These are phyloP conservation scores for Barnettozyma siamensis DNA, from an alignment of 805 yeast genomes.

Conservation along the genomic window DNA sequence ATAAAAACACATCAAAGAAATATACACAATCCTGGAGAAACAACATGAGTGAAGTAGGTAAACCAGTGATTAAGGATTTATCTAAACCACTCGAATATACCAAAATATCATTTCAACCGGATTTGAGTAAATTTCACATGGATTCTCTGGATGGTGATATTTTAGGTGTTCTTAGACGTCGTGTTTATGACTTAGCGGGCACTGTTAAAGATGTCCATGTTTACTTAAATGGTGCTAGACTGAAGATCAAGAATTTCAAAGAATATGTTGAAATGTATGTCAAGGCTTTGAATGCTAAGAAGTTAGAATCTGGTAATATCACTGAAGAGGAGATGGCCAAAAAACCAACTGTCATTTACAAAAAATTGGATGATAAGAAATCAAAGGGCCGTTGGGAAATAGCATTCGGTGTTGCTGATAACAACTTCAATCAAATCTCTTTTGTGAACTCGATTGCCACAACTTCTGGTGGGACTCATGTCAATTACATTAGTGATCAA, in stretches of 20 bases:
- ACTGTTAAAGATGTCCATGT: slow-evolving; percentile 81
- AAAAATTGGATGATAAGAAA: slow-evolving; percentile 55
- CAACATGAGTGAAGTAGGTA: slow-evolving; percentile 75
- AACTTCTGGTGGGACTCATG: slow-evolving; percentile 95
- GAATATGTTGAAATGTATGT: slow-evolving; percentile 86
- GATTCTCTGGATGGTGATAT: slow-evolving; percentile 75
- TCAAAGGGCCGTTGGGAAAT: slow-evolving; percentile 74
- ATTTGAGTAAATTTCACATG: slow-evolving; percentile 80
- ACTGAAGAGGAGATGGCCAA: slow-evolving; percentile 31
- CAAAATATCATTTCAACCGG: slow-evolving; percentile 83
- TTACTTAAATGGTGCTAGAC: slow-evolving; percentile 64
- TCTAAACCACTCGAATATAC: slow-evolving; percentile 69
- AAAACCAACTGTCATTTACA: slow-evolving; percentile 67
- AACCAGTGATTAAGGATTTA: slow-evolving; percentile 58
- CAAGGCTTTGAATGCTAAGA: slow-evolving; percentile 55
- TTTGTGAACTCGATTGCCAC: slow-evolving; percentile 98
- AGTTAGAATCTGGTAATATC: slow-evolving; percentile 24
- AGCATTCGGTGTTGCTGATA: slow-evolving; percentile 91
- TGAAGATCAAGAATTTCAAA: slow-evolving; percentile 73
- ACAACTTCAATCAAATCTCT: slow-evolving; percentile 86
- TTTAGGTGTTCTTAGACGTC: slow-evolving; percentile 77
- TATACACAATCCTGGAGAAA: slow-evolving; percentile 83
- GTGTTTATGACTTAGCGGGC: slow-evolving; percentile 95
- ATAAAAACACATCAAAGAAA: slow-evolving; percentile 50
- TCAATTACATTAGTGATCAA: slow-evolving; percentile 79